These are phyloP conservation scores for Blastomyces parvus DNA, from an alignment of 2,329 filamentous ascomycete species.

Conservation along the genomic window DNA sequence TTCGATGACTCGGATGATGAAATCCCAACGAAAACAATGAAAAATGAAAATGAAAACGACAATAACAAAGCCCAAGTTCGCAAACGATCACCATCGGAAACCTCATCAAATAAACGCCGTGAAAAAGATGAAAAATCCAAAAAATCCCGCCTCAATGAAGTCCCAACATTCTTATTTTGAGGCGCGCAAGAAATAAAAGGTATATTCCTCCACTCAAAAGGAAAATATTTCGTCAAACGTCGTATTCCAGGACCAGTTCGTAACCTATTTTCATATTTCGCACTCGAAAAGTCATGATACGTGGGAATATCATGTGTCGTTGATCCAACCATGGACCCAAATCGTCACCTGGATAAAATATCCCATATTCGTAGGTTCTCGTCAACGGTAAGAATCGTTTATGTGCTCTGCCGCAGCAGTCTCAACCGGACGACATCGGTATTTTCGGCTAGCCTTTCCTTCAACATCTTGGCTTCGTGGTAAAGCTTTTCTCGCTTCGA, in stretches of 20 bases:
- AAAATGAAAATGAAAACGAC: constrained; percentile 1
- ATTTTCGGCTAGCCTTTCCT: background rate
- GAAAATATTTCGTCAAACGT: background rate
- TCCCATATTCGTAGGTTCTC: background rate
- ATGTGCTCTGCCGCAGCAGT: background rate
- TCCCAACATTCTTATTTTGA: constrained; percentile 38
- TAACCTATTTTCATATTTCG: background rate
- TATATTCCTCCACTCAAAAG: background rate
- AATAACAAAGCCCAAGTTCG: constrained; percentile 7
- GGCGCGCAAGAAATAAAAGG: constrained; percentile 2
- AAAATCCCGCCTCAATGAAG: constrained; percentile 34
- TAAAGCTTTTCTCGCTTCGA: constrained; percentile 6
- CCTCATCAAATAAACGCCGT: constrained; percentile 14
- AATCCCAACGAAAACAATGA: background rate
- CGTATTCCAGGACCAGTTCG: background rate
- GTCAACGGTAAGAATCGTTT: background rate
- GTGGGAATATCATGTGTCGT: background rate
- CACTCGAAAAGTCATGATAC: background rate
- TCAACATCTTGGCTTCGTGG: constrained; percentile 1
- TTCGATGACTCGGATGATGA: constrained; percentile 32
- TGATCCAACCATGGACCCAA: background rate
- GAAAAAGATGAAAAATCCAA: constrained; percentile 23
- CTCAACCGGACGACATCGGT: background rate
- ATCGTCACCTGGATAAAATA: background rate
- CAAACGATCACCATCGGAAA: constrained; percentile 14